phyloP scores from a whole-genome alignment of 306 rosid genomes.

The Quercus gilva region DNA sequence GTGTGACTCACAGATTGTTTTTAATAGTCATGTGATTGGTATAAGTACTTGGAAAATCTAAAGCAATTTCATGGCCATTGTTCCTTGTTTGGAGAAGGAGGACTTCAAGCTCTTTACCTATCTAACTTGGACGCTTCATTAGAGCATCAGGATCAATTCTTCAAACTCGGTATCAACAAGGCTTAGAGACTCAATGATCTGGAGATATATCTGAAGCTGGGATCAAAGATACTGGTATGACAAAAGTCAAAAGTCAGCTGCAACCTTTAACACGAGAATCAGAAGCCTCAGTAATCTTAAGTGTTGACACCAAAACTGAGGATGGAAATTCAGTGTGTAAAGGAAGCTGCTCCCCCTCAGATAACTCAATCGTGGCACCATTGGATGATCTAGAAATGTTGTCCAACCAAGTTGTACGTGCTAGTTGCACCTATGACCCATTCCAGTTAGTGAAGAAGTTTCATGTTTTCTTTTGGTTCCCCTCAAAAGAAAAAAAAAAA shows the following conservation, averaged over 20 bases:
- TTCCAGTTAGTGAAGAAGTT: too few species aligned
- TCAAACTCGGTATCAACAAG: too few species aligned
- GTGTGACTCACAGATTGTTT: constrained; percentile 66
- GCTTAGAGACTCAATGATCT: too few species aligned
- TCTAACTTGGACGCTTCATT: neutral
- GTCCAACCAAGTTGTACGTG: too few species aligned
- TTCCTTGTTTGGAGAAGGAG: constrained; percentile 41
- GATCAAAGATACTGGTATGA: too few species aligned
- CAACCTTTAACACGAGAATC: neutral
- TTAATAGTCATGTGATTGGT: constrained; percentile 67
- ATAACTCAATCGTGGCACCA: neutral
- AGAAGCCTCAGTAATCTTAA: neutral
- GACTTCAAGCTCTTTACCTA: constrained; percentile 54
- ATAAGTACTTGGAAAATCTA: constrained; percentile 55
- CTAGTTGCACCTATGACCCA: too few species aligned
- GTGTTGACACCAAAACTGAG: neutral
- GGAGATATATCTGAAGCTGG: too few species aligned
- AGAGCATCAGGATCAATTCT: too few species aligned
- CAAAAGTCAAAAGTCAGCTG: constrained; percentile 13
- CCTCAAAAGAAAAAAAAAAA: too few species aligned
- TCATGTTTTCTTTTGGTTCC: too few species aligned
- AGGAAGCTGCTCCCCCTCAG: neutral
- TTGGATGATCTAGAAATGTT: too few species aligned
- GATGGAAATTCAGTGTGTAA: neutral
- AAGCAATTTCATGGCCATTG: constrained; percentile 52